These are phyloP conservation scores for Tanacetum coccineum DNA, from an alignment of 129 eudicot species.

Conservation along the genomic window DNA sequence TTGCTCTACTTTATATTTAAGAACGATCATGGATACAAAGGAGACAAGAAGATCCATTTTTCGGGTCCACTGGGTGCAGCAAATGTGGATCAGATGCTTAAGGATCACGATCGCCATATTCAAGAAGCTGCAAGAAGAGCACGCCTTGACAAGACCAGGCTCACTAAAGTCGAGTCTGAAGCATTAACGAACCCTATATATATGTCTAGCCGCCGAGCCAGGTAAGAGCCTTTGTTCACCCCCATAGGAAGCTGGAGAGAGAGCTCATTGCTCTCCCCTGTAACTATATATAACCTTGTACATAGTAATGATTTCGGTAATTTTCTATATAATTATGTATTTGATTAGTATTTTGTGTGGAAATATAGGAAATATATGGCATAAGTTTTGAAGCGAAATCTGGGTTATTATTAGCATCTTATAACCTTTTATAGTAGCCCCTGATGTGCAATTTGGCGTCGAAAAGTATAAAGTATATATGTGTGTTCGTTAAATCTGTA, in stretches of 20 bases:
- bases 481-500: neutral
- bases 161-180: conserved; percentile 1
- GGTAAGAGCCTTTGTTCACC: neutral
- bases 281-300: conserved; percentile 7
- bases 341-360: neutral
- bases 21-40: conserved; percentile 51
- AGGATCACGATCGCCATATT: conserved; percentile 76
- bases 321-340: neutral
- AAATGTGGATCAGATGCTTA: conserved; percentile 84
- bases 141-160: conserved; percentile 46
- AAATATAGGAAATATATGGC: neutral
- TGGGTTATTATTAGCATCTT: neutral
- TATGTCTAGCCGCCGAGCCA: conserved; percentile 10
- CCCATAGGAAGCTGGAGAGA: conserved; percentile 9
- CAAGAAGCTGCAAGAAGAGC: conserved; percentile 83
- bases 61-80: conserved; percentile 74
- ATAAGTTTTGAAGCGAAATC: conserved; percentile 2
- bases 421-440: too few species aligned
- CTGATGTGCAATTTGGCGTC: too few species aligned
- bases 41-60: conserved; percentile 36
- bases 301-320: neutral
- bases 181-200: neutral
- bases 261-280: conserved; percentile 12
- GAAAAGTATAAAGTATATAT: too few species aligned
- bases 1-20: conserved; percentile 18